Conservation (phyloP, 2,329 filamentous ascomycete genomes). For the Colletotrichum nymphaeae region DNA sequence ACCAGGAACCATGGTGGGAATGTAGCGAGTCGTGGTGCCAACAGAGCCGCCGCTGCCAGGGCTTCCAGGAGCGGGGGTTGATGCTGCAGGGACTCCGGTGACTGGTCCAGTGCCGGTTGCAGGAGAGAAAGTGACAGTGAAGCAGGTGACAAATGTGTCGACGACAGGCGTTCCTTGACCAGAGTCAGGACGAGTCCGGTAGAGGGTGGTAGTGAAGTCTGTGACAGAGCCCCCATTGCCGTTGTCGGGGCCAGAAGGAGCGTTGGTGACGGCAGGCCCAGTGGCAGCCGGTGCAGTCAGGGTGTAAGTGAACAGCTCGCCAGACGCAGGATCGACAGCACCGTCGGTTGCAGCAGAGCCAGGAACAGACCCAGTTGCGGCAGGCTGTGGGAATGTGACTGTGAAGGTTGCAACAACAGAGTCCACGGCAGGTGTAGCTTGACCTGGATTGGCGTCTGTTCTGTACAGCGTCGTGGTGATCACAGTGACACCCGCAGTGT, state of each 20-base stretch:
- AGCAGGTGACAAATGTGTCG: slow-evolving; percentile 37
- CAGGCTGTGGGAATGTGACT: slow-evolving; percentile 16
- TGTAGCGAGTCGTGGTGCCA: slow-evolving; percentile 11
- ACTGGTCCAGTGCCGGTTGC: slow-evolving; percentile 5
- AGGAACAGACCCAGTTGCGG: background rate
- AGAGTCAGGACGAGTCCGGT: slow-evolving; percentile 18
- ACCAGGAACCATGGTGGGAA: slow-evolving; percentile 39
- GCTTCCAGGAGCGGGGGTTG: background rate
- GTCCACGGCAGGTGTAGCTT: slow-evolving; percentile 7
- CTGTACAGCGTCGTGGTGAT: slow-evolving; percentile 27
- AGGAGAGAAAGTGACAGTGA: slow-evolving; percentile 42
- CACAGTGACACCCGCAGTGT: slow-evolving; percentile 16
- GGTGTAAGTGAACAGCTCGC: slow-evolving; percentile 10
- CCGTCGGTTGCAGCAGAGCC: background rate
- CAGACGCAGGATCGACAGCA: slow-evolving; percentile 1
- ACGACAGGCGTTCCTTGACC: slow-evolving; percentile 21
- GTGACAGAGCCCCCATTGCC: slow-evolving; percentile 1
- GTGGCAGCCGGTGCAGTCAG: background rate
- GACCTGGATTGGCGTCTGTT: background rate
- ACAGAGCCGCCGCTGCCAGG: background rate
- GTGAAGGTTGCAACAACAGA: slow-evolving; percentile 31
- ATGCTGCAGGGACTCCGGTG: background rate
- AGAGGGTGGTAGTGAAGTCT: slow-evolving; percentile 34
- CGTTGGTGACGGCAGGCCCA: background rate
- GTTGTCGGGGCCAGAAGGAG: background rate